Percentiles rank a stretch among this genome's conserved stretches.
These are phyloP conservation scores for Penicillium chermesinum DNA, from an alignment of 495 filamentous ascomycete genomes.

Conservation along the genomic window DNA sequence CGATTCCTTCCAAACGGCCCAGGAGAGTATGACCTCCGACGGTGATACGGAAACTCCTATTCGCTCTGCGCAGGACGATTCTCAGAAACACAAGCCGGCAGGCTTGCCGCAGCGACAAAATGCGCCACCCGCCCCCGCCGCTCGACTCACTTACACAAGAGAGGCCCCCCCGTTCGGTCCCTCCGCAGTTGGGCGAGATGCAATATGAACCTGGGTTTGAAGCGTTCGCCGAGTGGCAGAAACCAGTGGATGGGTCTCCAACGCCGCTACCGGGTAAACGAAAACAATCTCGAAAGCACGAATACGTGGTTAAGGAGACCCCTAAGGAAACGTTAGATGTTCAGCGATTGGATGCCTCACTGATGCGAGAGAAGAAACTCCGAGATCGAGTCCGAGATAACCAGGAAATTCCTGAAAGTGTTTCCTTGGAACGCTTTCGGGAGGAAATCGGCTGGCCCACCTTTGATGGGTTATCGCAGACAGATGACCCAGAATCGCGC, in stretches of 20 bases:
- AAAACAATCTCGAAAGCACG: constrained; percentile 5
- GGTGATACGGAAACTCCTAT: constrained; percentile 52
- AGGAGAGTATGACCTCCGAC: constrained; percentile 59
- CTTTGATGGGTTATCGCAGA: constrained; percentile 15
- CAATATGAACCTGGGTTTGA: constrained; percentile 22
- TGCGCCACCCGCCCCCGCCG: constrained; percentile 6
- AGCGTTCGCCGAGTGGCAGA: constrained; percentile 23
- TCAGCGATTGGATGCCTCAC: constrained; percentile 19
- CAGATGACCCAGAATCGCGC: constrained; percentile 33
- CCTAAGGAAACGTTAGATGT: constrained; percentile 15
- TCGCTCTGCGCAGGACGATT: constrained; percentile 30
- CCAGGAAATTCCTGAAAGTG: constrained; percentile 16
- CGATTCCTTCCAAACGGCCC: constrained; percentile 71
- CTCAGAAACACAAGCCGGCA: constrained; percentile 30
- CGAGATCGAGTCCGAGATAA: constrained; percentile 31
- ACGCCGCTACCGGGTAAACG: constrained; percentile 15
- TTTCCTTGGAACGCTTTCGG: constrained; percentile 37
- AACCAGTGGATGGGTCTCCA: constrained; percentile 13
- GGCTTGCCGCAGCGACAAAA: constrained; percentile 9
- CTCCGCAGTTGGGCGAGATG: constrained; percentile 15
- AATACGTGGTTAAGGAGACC: neutral
- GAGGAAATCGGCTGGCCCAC: constrained; percentile 43
- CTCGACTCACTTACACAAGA: constrained; percentile 12
- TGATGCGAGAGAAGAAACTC: constrained; percentile 30
- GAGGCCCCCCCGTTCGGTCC: constrained; percentile 7